Evolutionary conservation across 1,139 yeast species (phyloP), one percentile per base, ranked within the genome.

Genomic region (Sugiyamaella sp.): DNA sequence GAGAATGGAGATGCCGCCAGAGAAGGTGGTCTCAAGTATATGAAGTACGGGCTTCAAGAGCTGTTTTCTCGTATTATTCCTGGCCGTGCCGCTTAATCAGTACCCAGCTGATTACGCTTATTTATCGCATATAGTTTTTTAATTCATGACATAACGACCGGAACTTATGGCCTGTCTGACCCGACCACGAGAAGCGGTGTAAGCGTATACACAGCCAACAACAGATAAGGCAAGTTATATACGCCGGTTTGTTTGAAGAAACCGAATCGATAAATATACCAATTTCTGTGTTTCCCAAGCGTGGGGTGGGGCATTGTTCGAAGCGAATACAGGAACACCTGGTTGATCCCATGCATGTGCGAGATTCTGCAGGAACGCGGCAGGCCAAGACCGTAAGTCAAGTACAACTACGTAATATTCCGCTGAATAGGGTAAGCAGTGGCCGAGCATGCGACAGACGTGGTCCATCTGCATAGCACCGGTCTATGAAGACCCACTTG

Each of bases 1-100:
- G 99, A 93, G 74, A 93, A 93, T 66, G 97, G 97, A 29, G 97
- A 91, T 71, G 96, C 98, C 12, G 96, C 90, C 6, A 85, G 95
- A 74, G 96, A 88, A 70, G 89, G 89, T 59, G 97, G 97, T 38
- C 83, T 86, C 80, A 85, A 85, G 4, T 62, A 60, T 49, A 63
- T 59, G 32, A 53, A 53, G 43, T 58, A 49, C 43, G 66, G 63
- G 6, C 22, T 62, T 6, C 43, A 46, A 19, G 66, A 62, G 46
- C 51, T 52, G 22, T 32, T 55, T 38, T 43, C 57, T 35, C 56
- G 65, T 48, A 39, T 44, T 20, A 3, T 5, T 2, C 20, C 22
- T 51, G 19, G 17, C 20, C 22, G 16, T 3, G 5, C 45, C 14
- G 29, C 38, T 52, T 43, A 42, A 51, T n/a, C 12, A 27, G 20